Evolutionary conservation across 2,329 filamentous ascomycete species (phyloP), one percentile per base, ranked within the genome.

Genomic region (Ophiostoma perfectum): DNA sequence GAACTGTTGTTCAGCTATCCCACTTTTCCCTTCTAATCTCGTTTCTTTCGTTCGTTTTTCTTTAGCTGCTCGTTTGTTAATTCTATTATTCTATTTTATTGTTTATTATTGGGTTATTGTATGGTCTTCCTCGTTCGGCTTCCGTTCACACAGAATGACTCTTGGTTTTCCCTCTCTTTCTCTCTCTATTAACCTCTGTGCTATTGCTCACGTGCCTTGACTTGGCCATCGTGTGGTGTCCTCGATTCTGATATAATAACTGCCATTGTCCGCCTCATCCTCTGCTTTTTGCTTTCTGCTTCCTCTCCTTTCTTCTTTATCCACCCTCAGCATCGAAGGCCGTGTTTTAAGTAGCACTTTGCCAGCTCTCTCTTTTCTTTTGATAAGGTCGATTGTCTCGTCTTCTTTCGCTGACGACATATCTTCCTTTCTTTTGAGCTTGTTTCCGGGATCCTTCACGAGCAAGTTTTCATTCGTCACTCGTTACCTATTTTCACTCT

Each of bases 321-420:
- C 49, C 16, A 27, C 14, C 44, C 41, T 42, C 45, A 65, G 42
- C 63, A 63, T 64, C 60, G 52, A 64, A 39, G 36, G 27, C 49
- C 45, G 49, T 67, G 47, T 44, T 62, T 44, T 62, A 66, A n/a
- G 39, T 64, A 38, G n/a, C 45, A 27, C 47, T 62, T 68, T 45
- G 1, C 60, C 60, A 63, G 60, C 60, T 63, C 45, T 66, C 60
- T 42, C 44, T 16, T 68, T 27, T 55, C n/a, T 55, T 14, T 12
- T 14, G n/a, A 39, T n/a, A 44, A 27, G 60, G 39, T 63, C 38
- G 39, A 63, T 5, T 18, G 27, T 18, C 36, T 60, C 55, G 55
- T 60, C 55, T 60, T 60, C 55, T 38, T 38, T 60, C 55, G 55
- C 55, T 60, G 55, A 42, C 52, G 5, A 41, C 36, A 41, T 2